Percentiles rank a stretch among this genome's conserved stretches.
Evolutionary conservation across 345 rosid species (phyloP).

Genomic region (Melaleuca quinquenervia): DNA sequence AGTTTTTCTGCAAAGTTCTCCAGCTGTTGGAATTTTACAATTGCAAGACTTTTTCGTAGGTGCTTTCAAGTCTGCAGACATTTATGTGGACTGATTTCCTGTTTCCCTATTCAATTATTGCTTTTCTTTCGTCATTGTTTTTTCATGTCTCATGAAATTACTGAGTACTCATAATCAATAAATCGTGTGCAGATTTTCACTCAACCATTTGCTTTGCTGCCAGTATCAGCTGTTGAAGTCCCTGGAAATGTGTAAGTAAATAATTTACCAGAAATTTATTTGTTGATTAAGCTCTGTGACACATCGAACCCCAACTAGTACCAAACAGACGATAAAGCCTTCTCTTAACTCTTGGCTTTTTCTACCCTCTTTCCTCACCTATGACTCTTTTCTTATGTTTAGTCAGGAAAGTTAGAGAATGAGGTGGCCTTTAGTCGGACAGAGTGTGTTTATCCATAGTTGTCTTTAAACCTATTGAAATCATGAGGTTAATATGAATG

Average conservation of each 20-base stretch:
- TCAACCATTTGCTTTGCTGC: slow-evolving; percentile 54
- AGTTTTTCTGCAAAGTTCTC: background rate
- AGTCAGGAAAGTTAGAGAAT: background rate
- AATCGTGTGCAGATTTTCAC: slow-evolving; percentile 44
- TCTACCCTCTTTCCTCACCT: background rate
- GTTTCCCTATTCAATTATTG: background rate
- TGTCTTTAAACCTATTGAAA: background rate
- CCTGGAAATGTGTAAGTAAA: slow-evolving; percentile 77
- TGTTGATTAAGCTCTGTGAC: background rate
- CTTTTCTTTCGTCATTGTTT: background rate
- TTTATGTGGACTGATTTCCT: background rate
- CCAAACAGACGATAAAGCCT: background rate
- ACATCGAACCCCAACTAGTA: background rate
- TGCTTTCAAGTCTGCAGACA: background rate
- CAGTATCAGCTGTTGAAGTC: slow-evolving; percentile 58
- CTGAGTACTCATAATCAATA: background rate
- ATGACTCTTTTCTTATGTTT: background rate
- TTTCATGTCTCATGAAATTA: background rate
- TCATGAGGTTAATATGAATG: background rate
- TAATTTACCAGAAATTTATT: background rate
- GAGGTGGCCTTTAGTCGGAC: background rate
- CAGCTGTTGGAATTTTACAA: background rate
- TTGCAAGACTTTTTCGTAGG: background rate
- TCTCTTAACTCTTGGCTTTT: background rate
- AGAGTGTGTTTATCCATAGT: background rate